Conservation (phyloP, 306 rosid species). For the Vicia faba region DNA sequence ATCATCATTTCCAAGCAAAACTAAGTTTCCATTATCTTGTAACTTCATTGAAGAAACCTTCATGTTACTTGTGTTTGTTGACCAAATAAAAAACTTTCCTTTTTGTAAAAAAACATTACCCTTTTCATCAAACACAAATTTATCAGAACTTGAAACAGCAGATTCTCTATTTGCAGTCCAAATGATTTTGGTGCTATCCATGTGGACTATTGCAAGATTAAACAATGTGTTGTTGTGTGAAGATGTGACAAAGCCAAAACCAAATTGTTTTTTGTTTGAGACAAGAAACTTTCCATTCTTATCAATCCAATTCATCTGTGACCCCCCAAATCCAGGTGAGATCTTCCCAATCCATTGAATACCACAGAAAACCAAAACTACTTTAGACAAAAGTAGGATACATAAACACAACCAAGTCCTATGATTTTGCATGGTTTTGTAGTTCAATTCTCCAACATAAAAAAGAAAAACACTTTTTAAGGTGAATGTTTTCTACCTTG, state of each 20-base stretch:
- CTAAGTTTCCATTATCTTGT: conserved; percentile 70
- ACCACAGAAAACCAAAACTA: conserved; percentile 51
- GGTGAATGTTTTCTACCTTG: conserved; percentile 16
- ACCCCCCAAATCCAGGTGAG: conserved; percentile 50
- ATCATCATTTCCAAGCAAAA: conserved; percentile 54
- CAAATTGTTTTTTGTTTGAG: conserved; percentile 53
- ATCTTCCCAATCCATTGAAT: conserved; percentile 43
- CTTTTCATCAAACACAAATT: conserved; percentile 59
- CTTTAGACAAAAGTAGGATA: conserved; percentile 41
- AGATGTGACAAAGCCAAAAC: conserved; percentile 62
- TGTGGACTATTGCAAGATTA: conserved; percentile 56
- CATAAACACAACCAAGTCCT: conserved; percentile 38
- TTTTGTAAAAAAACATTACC: conserved; percentile 58
- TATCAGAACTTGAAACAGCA: conserved; percentile 68
- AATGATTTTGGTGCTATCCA: conserved; percentile 31
- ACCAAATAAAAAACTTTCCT: conserved; percentile 60
- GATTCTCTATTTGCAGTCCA: conserved; percentile 74
- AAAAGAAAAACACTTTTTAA: neutral
- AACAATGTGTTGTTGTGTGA: conserved; percentile 51
- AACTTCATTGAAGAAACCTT: conserved; percentile 67
- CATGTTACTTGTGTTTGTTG: conserved; percentile 53
- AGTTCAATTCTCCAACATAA: conserved; percentile 11
- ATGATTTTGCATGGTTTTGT: conserved; percentile 49
- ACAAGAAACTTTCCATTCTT: conserved; percentile 59
- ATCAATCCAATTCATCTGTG: conserved; percentile 73